Conservation (phyloP, 768 basidiomycete genomes). For the Amanita fuliginea region DNA sequence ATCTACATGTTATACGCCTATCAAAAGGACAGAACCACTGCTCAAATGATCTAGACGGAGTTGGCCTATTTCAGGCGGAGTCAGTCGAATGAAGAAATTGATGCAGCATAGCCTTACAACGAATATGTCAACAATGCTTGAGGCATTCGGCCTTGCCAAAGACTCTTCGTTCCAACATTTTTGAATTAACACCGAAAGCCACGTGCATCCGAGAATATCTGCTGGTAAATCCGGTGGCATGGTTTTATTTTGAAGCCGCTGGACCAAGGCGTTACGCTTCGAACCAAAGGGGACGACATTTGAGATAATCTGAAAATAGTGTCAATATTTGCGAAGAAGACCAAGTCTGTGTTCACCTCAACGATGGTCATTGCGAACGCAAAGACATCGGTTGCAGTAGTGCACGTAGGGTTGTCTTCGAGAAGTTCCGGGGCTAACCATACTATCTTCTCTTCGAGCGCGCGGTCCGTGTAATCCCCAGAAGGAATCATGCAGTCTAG, state of each 20-base stretch:
- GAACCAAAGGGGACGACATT: not conserved
- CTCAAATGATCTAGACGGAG: too few relatives aligned
- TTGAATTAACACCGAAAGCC: not conserved
- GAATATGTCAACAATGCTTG: too few relatives aligned
- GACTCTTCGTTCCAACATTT: not conserved
- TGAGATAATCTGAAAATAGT: not conserved
- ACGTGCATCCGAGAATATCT: not conserved
- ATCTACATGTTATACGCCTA: too few relatives aligned
- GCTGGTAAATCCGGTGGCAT: not conserved
- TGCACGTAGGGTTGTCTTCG: not conserved
- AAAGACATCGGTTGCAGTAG: not conserved
- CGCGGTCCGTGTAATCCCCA: not conserved
- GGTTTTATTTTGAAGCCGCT: not conserved
- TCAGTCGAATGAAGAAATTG: too few relatives aligned
- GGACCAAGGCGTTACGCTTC: not conserved
- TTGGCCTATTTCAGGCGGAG: too few relatives aligned
- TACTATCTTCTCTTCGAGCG: not conserved
- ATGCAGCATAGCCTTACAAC: too few relatives aligned
- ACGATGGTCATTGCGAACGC: not conserved
- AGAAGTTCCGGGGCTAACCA: not conserved
- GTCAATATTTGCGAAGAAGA: not conserved
- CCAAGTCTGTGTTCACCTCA: not conserved
- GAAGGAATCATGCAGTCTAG: not conserved
- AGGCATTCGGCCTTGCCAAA: not conserved
- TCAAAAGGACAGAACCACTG: too few relatives aligned